Percentiles rank a stretch among this genome's conserved stretches.
These are phyloP conservation scores for Teunomyces barrocoloradensis DNA, from an alignment of 805 yeast genomes.

Conservation along the genomic window DNA sequence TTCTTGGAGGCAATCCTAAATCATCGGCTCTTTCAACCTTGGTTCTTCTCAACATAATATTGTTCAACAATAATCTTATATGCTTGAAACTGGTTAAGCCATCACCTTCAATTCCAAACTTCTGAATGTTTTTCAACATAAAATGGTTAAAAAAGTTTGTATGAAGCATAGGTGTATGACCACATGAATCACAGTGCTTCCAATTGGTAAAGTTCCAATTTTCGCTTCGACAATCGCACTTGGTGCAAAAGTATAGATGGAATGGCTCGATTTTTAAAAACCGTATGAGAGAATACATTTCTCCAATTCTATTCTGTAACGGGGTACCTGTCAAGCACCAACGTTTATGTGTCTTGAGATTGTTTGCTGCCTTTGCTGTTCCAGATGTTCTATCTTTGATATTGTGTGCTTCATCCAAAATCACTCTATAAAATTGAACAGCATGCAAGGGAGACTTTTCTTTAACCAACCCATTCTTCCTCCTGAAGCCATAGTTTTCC, in stretches of 20 bases:
- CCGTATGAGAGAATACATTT: constrained; percentile 86
- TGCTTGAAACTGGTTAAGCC: constrained; percentile 76
- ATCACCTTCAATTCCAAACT: constrained; percentile 76
- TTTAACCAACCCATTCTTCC: constrained; percentile 68
- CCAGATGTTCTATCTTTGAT: constrained; percentile 93
- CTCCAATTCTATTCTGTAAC: constrained; percentile 93
- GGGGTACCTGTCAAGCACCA: constrained; percentile 98
- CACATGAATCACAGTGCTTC: constrained; percentile 82
- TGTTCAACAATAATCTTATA: constrained; percentile 69
- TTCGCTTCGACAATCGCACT: constrained; percentile 77
- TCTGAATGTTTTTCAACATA: constrained; percentile 90
- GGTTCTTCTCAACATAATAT: constrained; percentile 90
- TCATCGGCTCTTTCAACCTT: constrained; percentile 97
- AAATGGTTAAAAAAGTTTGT: constrained; percentile 95
- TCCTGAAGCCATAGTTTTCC: constrained; percentile 76
- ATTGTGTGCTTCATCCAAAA: constrained; percentile 95
- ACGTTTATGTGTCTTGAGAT: constrained; percentile 64
- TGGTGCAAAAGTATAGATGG: constrained; percentile 87
- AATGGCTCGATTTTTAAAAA: constrained; percentile 84
- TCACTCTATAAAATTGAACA: constrained; percentile 75
- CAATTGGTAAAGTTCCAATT: constrained; percentile 86
- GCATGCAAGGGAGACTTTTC: constrained; percentile 75
- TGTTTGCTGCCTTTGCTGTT: constrained; percentile 89
- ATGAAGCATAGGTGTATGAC: constrained; percentile 92
- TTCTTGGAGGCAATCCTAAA: constrained; percentile 93